These are phyloP conservation scores for Aureoboletus auriporus DNA, from an alignment of 768 basidiomycete species.

Conservation along the genomic window DNA sequence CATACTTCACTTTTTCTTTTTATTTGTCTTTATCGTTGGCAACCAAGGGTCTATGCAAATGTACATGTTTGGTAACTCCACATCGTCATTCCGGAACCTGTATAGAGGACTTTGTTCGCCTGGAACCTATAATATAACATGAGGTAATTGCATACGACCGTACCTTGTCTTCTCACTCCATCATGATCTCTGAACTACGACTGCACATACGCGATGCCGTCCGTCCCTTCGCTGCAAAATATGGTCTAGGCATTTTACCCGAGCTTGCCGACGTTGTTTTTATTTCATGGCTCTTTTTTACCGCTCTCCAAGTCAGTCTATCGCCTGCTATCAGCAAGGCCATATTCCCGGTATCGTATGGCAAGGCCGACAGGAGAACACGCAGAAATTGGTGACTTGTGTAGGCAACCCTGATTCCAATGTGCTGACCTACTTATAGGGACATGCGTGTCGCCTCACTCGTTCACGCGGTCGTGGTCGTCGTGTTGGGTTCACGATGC, in stretches of 20 bases:
- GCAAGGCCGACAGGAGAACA: constrained; percentile 40
- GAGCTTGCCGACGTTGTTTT: constrained; percentile 53
- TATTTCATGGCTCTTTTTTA: constrained; percentile 53
- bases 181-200: constrained; percentile 29
- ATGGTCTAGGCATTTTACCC: constrained; percentile 53
- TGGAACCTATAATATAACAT: neutral
- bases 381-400: constrained; percentile 55
- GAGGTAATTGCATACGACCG: constrained; percentile 14
- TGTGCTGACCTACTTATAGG: constrained; percentile 38
- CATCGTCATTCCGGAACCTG: neutral
- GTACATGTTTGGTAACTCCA: constrained; percentile 25
- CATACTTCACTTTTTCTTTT: constrained; percentile 24
- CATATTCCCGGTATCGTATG: constrained; percentile 49
- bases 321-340: constrained; percentile 50
- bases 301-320: constrained; percentile 51
- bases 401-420: neutral
- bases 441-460: constrained; percentile 70
- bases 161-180: neutral
- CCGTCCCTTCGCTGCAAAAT: constrained; percentile 26
- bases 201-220: constrained; percentile 25
- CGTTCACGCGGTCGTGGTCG: constrained; percentile 62
- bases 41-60: constrained; percentile 24
- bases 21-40: constrained; percentile 33
- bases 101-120: constrained; percentile 10
- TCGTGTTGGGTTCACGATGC: constrained; percentile 57